A percentile compares a stretch with the other conserved stretches of the same genome.
These are phyloP conservation scores for Raphidocelis subcapitata DNA, from an alignment of 139 green algal genomes.

Conservation along the genomic window DNA sequence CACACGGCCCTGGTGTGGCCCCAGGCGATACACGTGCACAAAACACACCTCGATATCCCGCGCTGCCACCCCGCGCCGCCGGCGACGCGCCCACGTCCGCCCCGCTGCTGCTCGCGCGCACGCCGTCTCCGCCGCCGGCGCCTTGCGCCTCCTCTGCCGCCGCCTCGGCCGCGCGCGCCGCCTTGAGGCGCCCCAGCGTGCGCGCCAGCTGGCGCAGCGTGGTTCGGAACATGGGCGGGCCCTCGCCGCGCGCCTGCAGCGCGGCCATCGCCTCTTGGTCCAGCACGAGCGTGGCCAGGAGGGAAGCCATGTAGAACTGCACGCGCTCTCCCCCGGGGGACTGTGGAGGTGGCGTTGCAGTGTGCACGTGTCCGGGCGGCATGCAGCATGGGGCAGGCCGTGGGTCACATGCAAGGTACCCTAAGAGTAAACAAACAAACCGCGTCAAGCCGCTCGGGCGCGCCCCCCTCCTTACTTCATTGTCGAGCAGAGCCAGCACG, in stretches of 20 bases:
- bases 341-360: too few species aligned
- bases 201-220: conserved; percentile 18
- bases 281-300: conserved; percentile 75
- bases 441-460: background rate
- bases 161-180: too few species aligned
- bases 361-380: background rate
- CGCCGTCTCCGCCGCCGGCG: too few species aligned
- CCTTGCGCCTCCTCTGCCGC: too few species aligned
- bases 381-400: background rate
- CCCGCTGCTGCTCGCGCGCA: too few species aligned
- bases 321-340: conserved; percentile 21
- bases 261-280: conserved; percentile 68
- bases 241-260: conserved; percentile 38
- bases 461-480: conserved; percentile 13
- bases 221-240: conserved; percentile 21
- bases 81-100: too few species aligned
- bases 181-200: too few species aligned
- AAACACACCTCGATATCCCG: too few species aligned
- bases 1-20: too few species aligned
- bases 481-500: conserved; percentile 40
- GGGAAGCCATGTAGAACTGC: conserved; percentile 65
- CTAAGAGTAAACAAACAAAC: background rate
- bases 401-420: background rate
- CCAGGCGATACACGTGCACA: too few species aligned
- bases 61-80: too few species aligned